A percentile compares a stretch with the other conserved stretches of the same genome.
These are phyloP conservation scores for Jatropha multifida DNA, from an alignment of 441 rosid species.

Conservation along the genomic window DNA sequence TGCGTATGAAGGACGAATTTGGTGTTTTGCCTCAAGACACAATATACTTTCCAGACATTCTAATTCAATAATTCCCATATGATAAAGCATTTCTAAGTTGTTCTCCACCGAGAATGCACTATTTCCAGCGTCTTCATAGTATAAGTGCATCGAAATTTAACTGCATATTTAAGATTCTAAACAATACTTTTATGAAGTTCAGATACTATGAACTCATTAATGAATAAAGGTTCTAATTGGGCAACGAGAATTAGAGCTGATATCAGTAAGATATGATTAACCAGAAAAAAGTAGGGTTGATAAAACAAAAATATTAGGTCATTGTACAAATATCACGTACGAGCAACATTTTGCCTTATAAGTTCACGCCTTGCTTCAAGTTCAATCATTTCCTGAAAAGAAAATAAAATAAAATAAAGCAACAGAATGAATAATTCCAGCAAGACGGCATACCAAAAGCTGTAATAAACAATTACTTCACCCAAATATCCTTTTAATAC, in stretches of 20 bases:
- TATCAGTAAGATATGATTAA: not conserved
- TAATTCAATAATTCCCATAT: not conserved
- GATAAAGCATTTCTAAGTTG: not conserved
- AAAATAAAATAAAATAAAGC: conserved; percentile 21
- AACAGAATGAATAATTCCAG: not conserved
- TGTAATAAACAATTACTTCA: not conserved
- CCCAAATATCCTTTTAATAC: not conserved
- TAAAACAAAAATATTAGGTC: conserved; percentile 16
- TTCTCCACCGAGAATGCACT: not conserved
- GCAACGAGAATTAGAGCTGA: not conserved
- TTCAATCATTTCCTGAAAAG: conserved; percentile 65
- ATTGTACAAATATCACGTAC: conserved; percentile 44
- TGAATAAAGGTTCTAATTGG: not conserved
- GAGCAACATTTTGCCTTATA: conserved; percentile 75
- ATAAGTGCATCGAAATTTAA: not conserved
- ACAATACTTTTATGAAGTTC: not conserved
- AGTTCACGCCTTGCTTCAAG: conserved; percentile 88
- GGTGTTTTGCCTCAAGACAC: not conserved
- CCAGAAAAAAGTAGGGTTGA: not conserved
- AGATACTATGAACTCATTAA: not conserved
- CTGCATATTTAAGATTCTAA: not conserved
- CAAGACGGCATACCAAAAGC: not conserved
- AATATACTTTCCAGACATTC: not conserved
- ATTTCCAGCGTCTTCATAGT: not conserved
- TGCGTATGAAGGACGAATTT: not conserved